phyloP scores from a whole-genome alignment of 225 moss, liverwort and hornwort genomes.

The Sphagnum contortum region DNA sequence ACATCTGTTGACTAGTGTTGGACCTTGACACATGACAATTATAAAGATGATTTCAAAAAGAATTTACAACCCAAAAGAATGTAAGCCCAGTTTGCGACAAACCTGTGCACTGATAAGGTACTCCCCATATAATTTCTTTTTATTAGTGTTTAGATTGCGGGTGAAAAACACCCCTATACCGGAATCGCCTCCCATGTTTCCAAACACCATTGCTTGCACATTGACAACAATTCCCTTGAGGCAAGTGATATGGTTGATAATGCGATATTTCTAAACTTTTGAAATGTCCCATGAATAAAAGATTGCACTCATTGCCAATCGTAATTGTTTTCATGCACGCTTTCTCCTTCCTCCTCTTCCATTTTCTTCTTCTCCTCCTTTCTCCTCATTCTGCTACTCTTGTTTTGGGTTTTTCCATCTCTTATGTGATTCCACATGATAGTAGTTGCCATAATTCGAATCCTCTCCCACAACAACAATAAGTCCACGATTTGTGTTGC shows the following conservation, averaged over 20 bases:
- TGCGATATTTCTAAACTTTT: conserved; percentile 78
- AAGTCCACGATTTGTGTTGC: too few relatives aligned
- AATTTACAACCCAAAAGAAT: too few relatives aligned
- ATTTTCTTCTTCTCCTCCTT: too few relatives aligned
- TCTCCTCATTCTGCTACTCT: too few relatives aligned
- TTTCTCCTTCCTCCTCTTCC: too few relatives aligned
- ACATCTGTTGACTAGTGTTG: too few relatives aligned
- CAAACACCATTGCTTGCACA: conserved; percentile 96
- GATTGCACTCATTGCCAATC: conserved; percentile 65
- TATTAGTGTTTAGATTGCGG: conserved; percentile 85
- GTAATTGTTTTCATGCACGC: conserved; percentile 32
- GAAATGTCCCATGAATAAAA: conserved; percentile 91
- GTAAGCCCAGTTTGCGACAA: neutral
- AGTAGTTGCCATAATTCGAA: too few relatives aligned
- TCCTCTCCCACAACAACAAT: too few relatives aligned
- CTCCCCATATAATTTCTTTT: conserved; percentile 90
- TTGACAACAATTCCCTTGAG: conserved; percentile 83
- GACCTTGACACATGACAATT: too few relatives aligned
- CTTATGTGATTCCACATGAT: too few relatives aligned
- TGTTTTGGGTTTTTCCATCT: too few relatives aligned
- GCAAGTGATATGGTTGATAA: conserved; percentile 69
- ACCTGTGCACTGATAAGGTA: conserved; percentile 95
- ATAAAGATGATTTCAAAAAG: too few relatives aligned
- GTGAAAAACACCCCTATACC: conserved; percentile 95
- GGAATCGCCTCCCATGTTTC: conserved; percentile 79